These are phyloP conservation scores for Tephrocybe rancida DNA, from an alignment of 768 basidiomycete genomes.

Conservation along the genomic window DNA sequence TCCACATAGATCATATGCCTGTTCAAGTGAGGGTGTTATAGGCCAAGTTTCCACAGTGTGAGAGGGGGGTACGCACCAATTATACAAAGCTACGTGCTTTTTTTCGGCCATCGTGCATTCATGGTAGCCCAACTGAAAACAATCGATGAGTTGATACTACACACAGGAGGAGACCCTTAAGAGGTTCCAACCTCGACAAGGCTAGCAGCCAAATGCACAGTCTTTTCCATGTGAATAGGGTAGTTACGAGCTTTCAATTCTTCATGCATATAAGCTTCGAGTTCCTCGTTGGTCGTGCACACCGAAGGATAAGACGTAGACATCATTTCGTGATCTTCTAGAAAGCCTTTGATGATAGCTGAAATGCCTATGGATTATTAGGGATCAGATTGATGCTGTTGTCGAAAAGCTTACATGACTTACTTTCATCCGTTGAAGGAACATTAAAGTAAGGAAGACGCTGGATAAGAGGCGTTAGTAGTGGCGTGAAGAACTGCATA, in stretches of 20 bases:
- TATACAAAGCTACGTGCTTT: conserved; percentile 12
- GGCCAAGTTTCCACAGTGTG: no score
- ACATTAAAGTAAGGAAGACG: no score
- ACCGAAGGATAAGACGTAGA: neutral
- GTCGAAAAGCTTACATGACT: no score
- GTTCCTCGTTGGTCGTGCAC: conserved; percentile 2
- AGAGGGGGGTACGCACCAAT: conserved; percentile 21
- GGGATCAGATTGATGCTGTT: no score
- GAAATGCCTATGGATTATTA: neutral
- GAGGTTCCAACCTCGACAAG: conserved; percentile 2
- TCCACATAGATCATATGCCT: conserved; percentile 23
- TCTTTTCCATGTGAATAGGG: neutral
- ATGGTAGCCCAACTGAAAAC: conserved; percentile 15
- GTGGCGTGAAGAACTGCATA: no score
- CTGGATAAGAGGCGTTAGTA: no score
- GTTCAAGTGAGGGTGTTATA: no score
- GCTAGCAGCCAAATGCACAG: conserved; percentile 10
- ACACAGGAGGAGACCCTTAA: neutral
- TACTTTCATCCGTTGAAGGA: no score
- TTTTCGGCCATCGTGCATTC: conserved; percentile 17
- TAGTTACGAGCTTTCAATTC: conserved; percentile 4
- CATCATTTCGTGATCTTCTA: neutral
- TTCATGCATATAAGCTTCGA: conserved; percentile 7
- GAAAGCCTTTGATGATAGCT: neutral
- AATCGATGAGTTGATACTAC: no score